Conservation (phyloP, 768 basidiomycete species). For the Auricularia heimuer region DNA sequence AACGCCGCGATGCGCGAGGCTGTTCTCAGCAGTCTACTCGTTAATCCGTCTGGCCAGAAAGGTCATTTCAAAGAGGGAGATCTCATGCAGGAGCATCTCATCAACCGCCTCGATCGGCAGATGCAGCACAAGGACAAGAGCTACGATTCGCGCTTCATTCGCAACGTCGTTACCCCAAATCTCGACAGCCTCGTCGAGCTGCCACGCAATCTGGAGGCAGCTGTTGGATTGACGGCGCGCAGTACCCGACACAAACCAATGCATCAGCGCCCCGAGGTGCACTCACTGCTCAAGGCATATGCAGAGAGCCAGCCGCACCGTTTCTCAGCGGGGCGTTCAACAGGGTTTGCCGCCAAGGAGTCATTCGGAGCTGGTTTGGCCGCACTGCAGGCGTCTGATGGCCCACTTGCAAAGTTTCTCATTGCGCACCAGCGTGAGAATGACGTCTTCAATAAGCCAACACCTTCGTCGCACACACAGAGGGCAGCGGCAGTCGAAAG, state of each 20-base stretch:
- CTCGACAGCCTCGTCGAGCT: slow-evolving; percentile 23
- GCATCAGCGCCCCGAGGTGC: too few relatives aligned
- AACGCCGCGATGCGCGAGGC: slow-evolving; percentile 13
- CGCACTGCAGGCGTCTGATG: too few relatives aligned
- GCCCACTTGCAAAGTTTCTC: too few relatives aligned
- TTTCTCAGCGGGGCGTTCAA: too few relatives aligned
- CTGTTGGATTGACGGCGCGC: slow-evolving; percentile 14
- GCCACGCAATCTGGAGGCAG: slow-evolving; percentile 20
- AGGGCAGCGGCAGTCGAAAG: too few relatives aligned
- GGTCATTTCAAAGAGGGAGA: slow-evolving; percentile 21
- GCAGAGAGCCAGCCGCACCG: too few relatives aligned
- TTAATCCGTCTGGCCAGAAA: slow-evolving; percentile 19
- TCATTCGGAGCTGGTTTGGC: too few relatives aligned
- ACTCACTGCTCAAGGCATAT: too few relatives aligned
- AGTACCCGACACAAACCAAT: slow-evolving; percentile 13
- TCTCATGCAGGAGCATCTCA: slow-evolving; percentile 8
- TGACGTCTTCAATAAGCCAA: too few relatives aligned
- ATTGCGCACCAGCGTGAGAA: too few relatives aligned
- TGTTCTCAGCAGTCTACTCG: slow-evolving; percentile 13
- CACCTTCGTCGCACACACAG: too few relatives aligned
- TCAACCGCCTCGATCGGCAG: slow-evolving; percentile 22
- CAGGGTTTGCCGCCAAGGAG: too few relatives aligned
- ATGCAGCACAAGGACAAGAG: slow-evolving; percentile 12
- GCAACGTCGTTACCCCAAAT: slow-evolving; percentile 21
- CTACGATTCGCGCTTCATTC: slow-evolving; percentile 22